phyloP scores from a whole-genome alignment of 2,329 filamentous ascomycete species.

The Claviceps purpurea region DNA sequence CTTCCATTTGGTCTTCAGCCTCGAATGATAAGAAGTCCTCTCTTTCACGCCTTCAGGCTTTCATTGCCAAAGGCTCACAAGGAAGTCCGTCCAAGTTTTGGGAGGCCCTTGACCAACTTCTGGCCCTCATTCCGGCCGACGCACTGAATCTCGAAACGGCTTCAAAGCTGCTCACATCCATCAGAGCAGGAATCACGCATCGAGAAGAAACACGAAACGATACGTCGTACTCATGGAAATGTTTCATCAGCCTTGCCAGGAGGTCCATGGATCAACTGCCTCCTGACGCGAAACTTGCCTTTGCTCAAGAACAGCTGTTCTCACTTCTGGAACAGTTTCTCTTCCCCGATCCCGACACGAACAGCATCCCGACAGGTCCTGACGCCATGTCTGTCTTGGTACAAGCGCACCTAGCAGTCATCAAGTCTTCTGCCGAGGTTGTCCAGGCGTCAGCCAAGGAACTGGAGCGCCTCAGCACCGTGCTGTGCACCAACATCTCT shows the following conservation, averaged over 20 bases:
- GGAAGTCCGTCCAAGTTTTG: constrained; percentile 62
- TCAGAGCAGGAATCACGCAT: constrained; percentile 57
- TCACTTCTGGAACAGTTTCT: constrained; percentile 44
- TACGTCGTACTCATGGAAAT: constrained; percentile 55
- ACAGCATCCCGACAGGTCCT: constrained; percentile 17
- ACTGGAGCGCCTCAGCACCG: constrained; percentile 49
- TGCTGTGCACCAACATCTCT: constrained; percentile 53
- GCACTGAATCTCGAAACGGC: constrained; percentile 34
- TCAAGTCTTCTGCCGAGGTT: constrained; percentile 25
- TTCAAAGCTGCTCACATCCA: constrained; percentile 48
- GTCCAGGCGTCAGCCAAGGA: constrained; percentile 38
- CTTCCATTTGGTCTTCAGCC: constrained; percentile 57
- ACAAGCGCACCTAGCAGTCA: constrained; percentile 32
- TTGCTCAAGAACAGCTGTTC: constrained; percentile 37
- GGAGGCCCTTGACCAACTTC: constrained; percentile 49
- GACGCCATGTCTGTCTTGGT: constrained; percentile 28
- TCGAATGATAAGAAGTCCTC: constrained; percentile 38
- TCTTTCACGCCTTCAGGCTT: constrained; percentile 47
- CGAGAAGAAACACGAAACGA: constrained; percentile 64
- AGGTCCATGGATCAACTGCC: constrained; percentile 35
- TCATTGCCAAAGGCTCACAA: constrained; percentile 75
- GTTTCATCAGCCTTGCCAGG: constrained; percentile 54
- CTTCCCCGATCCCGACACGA: constrained; percentile 27
- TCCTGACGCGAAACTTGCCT: constrained; percentile 29
- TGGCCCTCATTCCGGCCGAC: constrained; percentile 44